Evolutionary conservation across 495 filamentous ascomycete species (phyloP), one percentile per base, ranked within the genome.

Genomic region (Pyrenopolyporus hunteri): DNA sequence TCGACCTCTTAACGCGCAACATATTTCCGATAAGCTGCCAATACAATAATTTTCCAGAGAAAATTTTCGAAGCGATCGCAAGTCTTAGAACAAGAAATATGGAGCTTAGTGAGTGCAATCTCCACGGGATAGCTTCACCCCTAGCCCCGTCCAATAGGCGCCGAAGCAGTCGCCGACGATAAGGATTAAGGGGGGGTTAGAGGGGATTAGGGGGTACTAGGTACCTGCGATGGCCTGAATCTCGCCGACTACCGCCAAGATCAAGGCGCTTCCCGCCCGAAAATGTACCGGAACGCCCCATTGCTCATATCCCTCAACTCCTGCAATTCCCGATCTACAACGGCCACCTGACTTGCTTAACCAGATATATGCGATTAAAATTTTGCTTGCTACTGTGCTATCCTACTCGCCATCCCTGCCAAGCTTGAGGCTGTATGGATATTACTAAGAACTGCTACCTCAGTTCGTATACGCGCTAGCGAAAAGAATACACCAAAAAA

Each of bases 321-420:
- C 68, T 71, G 29, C 35, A 66, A 64, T 66, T 69, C 63, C 69
- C 65, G 69, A 65, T 33, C 49, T 61, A 59, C 35, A 43, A 29
- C n/a, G 44, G 8, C 25, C 68, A 71, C 45, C 55, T 71, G 66
- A 67, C 66, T 25, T 13, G 37, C 13, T 52, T 25, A 48, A 46
- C 14, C n/a, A 44, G 31, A 43, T 9, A 22, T 59, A 37, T 59
- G 35, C 44, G 32, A 47, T 31, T 23, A 37, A 47, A 31, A 35
- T 37, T 14, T n/a, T 40, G 17, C 17, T 1, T 35, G 17, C 16
- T 33, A 39, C 20, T 25, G 9, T n/a, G 7, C 13, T 47, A 47
- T 29, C 23, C 35, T 31, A 29, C 17, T 47, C 40, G 40, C 57
- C 52, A 45, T 52, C 32, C 19, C 40, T 36, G 46, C 56, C 63